phyloP scores from a whole-genome alignment of 257 asterid genomes.

The Eustoma russellianum region DNA sequence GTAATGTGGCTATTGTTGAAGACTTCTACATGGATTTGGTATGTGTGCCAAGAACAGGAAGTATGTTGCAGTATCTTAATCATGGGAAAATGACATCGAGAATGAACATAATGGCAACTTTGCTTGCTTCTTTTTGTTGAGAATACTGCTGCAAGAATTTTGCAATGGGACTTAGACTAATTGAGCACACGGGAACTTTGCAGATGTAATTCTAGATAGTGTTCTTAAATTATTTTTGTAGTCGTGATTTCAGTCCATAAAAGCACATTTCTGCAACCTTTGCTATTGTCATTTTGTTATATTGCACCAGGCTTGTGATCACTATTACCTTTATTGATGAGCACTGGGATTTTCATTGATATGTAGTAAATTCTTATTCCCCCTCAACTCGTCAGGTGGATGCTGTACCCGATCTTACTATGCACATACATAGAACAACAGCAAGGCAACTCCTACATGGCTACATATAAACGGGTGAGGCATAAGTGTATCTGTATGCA shows the following conservation, averaged over 20 bases:
- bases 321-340: neutral
- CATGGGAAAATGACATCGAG: neutral
- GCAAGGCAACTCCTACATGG: constrained; percentile 78
- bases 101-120: neutral
- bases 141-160: no score
- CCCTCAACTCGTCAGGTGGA: constrained; percentile 56
- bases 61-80: neutral
- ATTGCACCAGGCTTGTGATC: no score
- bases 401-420: constrained; percentile 87
- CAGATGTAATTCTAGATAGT: neutral
- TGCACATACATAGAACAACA: constrained; percentile 79
- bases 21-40: constrained; percentile 90
- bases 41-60: constrained; percentile 10
- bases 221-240: no score
- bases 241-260: no score
- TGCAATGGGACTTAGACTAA: no score
- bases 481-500: no score
- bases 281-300: no score
- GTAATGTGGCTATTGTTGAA: constrained; percentile 65
- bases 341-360: neutral
- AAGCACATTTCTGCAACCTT: no score
- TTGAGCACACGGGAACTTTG: no score
- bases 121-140: no score
- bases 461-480: constrained; percentile 90
- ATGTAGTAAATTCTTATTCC: neutral